Evolutionary conservation across 805 yeast genomes (phyloP).

Genomic region (Ogataea haglerorum): DNA sequence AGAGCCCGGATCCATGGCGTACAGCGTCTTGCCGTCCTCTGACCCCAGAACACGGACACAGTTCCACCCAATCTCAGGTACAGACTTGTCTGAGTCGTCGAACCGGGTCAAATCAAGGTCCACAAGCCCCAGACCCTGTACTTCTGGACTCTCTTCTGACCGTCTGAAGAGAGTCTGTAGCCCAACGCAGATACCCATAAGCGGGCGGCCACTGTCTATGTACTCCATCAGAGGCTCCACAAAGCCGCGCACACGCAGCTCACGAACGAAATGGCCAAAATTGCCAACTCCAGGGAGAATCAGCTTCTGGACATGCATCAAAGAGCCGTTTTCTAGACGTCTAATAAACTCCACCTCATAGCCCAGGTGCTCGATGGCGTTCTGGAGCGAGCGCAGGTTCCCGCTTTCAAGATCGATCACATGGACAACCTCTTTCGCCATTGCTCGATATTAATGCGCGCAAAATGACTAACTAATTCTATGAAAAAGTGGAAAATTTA

Average conservation of each 20-base stretch:
- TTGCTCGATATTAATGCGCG: background rate
- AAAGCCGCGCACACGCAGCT: conserved; percentile 58
- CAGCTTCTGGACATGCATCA: conserved; percentile 49
- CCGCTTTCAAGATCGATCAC: conserved; percentile 94
- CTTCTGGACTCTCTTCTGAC: conserved; percentile 68
- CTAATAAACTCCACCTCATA: conserved; percentile 61
- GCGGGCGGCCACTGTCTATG: conserved; percentile 71
- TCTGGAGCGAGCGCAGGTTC: conserved; percentile 80
- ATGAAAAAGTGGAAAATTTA: background rate
- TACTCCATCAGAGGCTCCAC: conserved; percentile 63
- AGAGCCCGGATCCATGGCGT: conserved; percentile 59
- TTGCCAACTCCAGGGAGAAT: conserved; percentile 97
- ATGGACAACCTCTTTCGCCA: conserved; percentile 41
- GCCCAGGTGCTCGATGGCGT: conserved; percentile 80
- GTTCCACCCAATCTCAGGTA: conserved; percentile 98
- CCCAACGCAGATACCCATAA: conserved; percentile 98
- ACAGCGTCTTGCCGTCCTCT: conserved; percentile 38
- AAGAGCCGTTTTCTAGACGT: conserved; percentile 50
- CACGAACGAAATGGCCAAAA: conserved; percentile 87
- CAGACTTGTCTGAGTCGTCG: conserved; percentile 63
- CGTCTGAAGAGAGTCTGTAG: conserved; percentile 77
- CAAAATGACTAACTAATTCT: conserved; percentile 1
- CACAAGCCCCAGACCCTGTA: conserved; percentile 58
- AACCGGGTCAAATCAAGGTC: conserved; percentile 58
- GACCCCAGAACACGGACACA: conserved; percentile 21